Percentiles rank a stretch among this genome's conserved stretches.
These are phyloP conservation scores for Alisma plantagoaquatica DNA, from an alignment of 106 monocot species.

Conservation along the genomic window DNA sequence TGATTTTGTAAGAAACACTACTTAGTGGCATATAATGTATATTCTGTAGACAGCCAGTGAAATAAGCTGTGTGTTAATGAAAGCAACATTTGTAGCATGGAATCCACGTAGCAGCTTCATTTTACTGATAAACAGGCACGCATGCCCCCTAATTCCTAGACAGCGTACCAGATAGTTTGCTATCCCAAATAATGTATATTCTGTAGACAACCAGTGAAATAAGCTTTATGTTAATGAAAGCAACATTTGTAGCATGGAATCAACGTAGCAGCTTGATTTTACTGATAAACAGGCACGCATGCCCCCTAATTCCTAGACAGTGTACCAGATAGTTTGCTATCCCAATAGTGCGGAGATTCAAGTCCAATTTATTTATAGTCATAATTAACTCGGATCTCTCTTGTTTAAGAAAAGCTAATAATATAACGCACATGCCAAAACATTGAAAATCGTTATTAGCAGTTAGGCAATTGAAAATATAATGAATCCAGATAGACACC, in stretches of 20 bases:
- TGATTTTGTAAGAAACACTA: not conserved
- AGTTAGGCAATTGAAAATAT: not conserved
- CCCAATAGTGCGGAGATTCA: not conserved
- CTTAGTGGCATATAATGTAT: not conserved
- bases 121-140: too few relatives aligned
- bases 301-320: not conserved
- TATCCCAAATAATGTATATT: not conserved
- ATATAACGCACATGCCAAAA: not conserved
- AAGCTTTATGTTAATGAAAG: not conserved
- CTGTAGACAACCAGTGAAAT: too few relatives aligned
- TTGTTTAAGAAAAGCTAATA: not conserved
- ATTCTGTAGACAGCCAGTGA: too few relatives aligned
- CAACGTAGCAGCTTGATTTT: not conserved
- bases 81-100: not conserved
- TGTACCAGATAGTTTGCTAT: not conserved
- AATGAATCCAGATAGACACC: constrained; percentile 22
- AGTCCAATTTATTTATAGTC: not conserved
- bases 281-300: too few relatives aligned
- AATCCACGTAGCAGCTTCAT: not conserved
- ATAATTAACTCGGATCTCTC: not conserved
- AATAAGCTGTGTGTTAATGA: not conserved
- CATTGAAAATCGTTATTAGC: not conserved
- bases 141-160: not conserved
- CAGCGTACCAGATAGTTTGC: not conserved
- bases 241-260: not conserved